Percentiles rank a stretch among this genome's conserved stretches.
These are phyloP conservation scores for Naematelia encephala DNA, from an alignment of 768 basidiomycete species.

Conservation along the genomic window DNA sequence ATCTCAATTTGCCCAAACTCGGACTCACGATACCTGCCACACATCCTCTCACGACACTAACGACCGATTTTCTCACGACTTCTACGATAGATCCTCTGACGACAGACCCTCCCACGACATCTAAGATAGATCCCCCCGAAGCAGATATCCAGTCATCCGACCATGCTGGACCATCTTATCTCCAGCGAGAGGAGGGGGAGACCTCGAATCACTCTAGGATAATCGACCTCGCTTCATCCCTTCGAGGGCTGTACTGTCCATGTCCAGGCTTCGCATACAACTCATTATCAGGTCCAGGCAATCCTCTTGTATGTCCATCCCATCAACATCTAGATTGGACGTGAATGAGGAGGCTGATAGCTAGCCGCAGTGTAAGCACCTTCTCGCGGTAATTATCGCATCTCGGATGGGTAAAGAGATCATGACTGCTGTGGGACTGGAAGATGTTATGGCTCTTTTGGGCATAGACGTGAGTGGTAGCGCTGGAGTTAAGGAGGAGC, in stretches of 20 bases:
- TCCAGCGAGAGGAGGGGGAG: constrained; percentile 1
- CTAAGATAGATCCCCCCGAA: not conserved
- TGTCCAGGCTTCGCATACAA: constrained; percentile 41
- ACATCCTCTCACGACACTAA: not conserved
- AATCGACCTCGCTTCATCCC: not conserved
- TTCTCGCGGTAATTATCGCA: constrained; percentile 34
- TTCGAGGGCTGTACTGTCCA: constrained; percentile 37
- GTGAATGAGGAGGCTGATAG: constrained; percentile 2
- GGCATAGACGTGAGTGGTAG: constrained; percentile 10
- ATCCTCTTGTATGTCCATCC: constrained; percentile 24
- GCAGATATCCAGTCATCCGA: not conserved
- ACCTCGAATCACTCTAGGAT: not conserved
- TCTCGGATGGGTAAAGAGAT: constrained; percentile 27
- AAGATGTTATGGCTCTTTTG: constrained; percentile 25
- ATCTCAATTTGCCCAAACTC: constrained; percentile 18
- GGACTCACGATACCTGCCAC: not conserved
- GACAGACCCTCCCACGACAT: not conserved
- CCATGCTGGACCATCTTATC: not conserved
- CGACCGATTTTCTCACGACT: too few species aligned
- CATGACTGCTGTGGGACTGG: constrained; percentile 18
- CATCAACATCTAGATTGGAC: not conserved
- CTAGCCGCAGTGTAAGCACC: constrained; percentile 39
- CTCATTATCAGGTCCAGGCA: constrained; percentile 31
- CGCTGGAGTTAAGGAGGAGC: not conserved
- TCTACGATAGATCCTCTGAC: not conserved